phyloP scores from a whole-genome alignment of 2,329 filamentous ascomycete species.

The Pseudopyricularia javanii region DNA sequence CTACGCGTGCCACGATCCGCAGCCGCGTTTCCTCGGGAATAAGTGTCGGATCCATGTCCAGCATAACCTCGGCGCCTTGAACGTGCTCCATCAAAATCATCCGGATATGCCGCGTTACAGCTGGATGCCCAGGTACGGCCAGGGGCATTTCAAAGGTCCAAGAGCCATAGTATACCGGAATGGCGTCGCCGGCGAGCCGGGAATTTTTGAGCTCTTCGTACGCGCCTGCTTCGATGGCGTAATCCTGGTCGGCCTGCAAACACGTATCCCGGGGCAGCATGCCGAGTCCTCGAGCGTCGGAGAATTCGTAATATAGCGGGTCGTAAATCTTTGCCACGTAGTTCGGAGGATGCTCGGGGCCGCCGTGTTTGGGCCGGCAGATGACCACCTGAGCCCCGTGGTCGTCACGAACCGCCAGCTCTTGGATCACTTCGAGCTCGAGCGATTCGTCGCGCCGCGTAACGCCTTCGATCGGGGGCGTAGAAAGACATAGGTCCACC shows the following conservation, averaged over 20 bases:
- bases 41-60: neutral
- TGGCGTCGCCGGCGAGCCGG: conserved; percentile 40
- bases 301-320: conserved; percentile 1
- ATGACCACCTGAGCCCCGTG: conserved; percentile 1
- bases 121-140: neutral
- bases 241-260: conserved; percentile 2
- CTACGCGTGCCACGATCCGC: neutral
- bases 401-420: conserved; percentile 1
- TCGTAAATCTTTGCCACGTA: conserved; percentile 6
- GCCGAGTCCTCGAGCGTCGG: neutral
- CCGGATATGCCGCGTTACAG: conserved; percentile 1
- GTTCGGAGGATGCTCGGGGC: neutral
- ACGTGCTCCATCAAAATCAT: conserved; percentile 5
- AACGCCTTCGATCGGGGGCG: neutral
- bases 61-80: neutral
- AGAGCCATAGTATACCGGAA: conserved; percentile 4
- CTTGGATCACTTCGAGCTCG: conserved; percentile 1
- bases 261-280: neutral
- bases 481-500: neutral
- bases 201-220: conserved; percentile 58
- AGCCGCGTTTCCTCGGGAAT: neutral
- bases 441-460: neutral
- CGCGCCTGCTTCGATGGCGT: conserved; percentile 29
- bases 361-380: neutral
- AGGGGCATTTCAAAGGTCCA: conserved; percentile 5